Percentiles rank a stretch among this genome's conserved stretches.
phyloP scores from a whole-genome alignment of 78 protist genomes.

The Bodo saltans region DNA sequence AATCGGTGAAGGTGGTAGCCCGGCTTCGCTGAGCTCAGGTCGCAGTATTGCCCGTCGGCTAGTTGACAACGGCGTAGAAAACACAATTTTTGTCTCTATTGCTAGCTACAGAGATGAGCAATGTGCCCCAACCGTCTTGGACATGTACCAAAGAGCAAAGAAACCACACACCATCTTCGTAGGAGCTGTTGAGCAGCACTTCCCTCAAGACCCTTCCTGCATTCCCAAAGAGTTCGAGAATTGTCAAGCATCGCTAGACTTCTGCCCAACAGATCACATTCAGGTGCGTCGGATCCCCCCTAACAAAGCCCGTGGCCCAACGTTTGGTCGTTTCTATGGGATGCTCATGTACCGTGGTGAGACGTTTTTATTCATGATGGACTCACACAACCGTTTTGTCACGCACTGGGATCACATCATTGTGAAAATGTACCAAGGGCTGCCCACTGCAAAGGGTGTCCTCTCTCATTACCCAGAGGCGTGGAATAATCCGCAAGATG shows the following conservation, averaged over 20 bases:
- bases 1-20: too few relatives aligned
- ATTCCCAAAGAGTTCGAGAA: background rate
- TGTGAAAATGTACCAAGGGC: background rate
- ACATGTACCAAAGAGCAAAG: background rate
- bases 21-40: too few relatives aligned
- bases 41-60: too few relatives aligned
- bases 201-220: background rate
- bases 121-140: background rate
- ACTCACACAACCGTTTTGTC: constrained; percentile 40
- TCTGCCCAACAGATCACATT: constrained; percentile 9
- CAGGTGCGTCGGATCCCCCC: background rate
- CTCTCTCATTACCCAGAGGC: constrained; percentile 19
- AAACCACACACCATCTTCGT: background rate
- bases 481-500: background rate
- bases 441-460: background rate
- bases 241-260: background rate
- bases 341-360: constrained; percentile 7
- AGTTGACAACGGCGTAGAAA: background rate
- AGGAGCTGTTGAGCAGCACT: constrained; percentile 22
- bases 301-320: constrained; percentile 23
- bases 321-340: constrained; percentile 18
- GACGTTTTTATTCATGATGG: constrained; percentile 28
- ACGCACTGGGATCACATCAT: constrained; percentile 30
- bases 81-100: constrained; percentile 33
- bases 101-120: constrained; percentile 30